Percentiles rank a stretch among this genome's conserved stretches.
phyloP scores from a whole-genome alignment of 2,329 filamentous ascomycete genomes.

The Pyrenophora tritici-repentis region DNA sequence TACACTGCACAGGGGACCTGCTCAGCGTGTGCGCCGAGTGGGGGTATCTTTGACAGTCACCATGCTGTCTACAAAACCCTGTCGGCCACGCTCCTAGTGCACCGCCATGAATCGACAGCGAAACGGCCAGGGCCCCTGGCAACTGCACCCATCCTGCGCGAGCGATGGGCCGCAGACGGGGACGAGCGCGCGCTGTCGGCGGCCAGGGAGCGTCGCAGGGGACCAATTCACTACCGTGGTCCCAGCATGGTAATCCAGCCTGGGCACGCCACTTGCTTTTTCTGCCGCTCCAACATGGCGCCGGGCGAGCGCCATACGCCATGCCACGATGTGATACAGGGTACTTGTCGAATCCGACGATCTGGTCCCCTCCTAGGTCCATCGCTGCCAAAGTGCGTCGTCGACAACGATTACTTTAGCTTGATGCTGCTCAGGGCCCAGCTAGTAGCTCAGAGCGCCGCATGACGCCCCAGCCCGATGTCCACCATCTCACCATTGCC shows the following conservation, averaged over 20 bases:
- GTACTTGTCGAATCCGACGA: conserved; percentile 47
- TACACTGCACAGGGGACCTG: conserved; percentile 26
- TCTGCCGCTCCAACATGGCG: conserved; percentile 35
- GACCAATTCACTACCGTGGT: conserved; percentile 23
- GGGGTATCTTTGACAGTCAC: conserved; percentile 36
- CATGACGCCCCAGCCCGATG: conserved; percentile 43
- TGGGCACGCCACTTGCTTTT: conserved; percentile 31
- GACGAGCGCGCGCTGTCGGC: conserved; percentile 20
- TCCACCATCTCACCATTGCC: conserved; percentile 42
- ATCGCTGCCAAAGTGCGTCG: conserved; percentile 32
- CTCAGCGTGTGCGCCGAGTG: conserved; percentile 22
- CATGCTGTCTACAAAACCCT: conserved; percentile 34
- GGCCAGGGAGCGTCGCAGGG: conserved; percentile 26
- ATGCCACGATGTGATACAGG: conserved; percentile 49
- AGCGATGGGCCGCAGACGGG: conserved; percentile 24
- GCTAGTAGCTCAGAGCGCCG: conserved; percentile 39
- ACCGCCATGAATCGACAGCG: conserved; percentile 37
- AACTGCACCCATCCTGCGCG: conserved; percentile 25
- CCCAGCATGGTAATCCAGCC: conserved; percentile 34
- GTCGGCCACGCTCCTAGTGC: conserved; percentile 24
- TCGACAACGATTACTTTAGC: conserved; percentile 44
- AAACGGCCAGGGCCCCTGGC: conserved; percentile 37
- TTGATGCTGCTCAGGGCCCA: conserved; percentile 38
- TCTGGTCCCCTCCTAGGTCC: conserved; percentile 45
- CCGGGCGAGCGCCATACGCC: conserved; percentile 38